Evolutionary conservation across 2,329 filamentous ascomycete species (phyloP).

Genomic region (Dendryphion nanum): DNA sequence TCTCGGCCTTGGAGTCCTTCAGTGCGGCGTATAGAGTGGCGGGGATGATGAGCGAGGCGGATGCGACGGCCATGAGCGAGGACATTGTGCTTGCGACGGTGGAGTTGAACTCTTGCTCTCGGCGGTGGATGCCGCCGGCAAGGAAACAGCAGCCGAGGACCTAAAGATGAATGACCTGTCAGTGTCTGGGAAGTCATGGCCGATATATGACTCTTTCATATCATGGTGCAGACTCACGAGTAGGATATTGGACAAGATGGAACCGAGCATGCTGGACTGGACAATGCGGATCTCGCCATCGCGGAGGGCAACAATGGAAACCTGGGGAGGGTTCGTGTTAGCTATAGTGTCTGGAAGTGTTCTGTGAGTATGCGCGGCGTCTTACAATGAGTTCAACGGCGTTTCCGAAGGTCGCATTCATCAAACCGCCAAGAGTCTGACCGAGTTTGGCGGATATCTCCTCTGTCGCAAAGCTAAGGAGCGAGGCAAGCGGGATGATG

Average conservation of each 20-base stretch:
- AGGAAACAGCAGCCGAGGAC: constrained; percentile 56
- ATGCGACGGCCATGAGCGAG: constrained; percentile 57
- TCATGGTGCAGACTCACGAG: constrained; percentile 58
- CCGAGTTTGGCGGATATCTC: constrained; percentile 71
- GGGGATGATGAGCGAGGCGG: constrained; percentile 54
- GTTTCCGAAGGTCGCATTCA: constrained; percentile 78
- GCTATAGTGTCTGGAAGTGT: no score
- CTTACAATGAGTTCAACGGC: constrained; percentile 73
- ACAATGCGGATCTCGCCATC: constrained; percentile 90
- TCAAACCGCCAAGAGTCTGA: constrained; percentile 69
- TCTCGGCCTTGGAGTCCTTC: constrained; percentile 35
- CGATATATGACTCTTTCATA: constrained; percentile 63
- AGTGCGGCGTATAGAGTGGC: constrained; percentile 53
- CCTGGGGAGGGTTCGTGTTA: no score
- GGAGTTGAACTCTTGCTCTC: constrained; percentile 60
- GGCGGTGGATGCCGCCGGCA: constrained; percentile 46
- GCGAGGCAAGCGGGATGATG: constrained; percentile 71
- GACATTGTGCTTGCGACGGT: constrained; percentile 78
- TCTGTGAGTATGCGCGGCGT: constrained; percentile 1
- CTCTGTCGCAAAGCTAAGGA: constrained; percentile 75
- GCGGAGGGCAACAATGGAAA: constrained; percentile 85
- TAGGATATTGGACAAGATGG: constrained; percentile 90
- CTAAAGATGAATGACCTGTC: constrained; percentile 6
- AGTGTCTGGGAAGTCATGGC: constrained; percentile 46
- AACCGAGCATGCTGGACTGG: constrained; percentile 96